Percentiles rank a stretch among this genome's conserved stretches.
These are phyloP conservation scores for Phlyctochytrium arcticum DNA, from an alignment of 192 early-diverging fungal species.

Conservation along the genomic window DNA sequence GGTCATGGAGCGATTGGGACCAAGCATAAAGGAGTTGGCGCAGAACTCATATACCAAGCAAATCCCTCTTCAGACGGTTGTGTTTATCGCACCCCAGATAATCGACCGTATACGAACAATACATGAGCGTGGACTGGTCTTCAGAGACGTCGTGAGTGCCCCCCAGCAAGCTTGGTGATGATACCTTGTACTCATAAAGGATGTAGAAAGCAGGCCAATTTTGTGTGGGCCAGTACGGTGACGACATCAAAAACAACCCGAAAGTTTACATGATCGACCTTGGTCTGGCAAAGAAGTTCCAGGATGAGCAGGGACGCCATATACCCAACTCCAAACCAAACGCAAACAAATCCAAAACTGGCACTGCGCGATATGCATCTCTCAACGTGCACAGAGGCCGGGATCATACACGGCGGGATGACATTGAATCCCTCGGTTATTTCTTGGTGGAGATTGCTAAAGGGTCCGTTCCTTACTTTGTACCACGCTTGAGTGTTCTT, in stretches of 20 bases:
- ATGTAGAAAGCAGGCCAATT: slow-evolving; percentile 49
- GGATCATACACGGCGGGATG: slow-evolving; percentile 38
- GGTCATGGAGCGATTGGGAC: slow-evolving; percentile 46
- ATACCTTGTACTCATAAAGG: neutral
- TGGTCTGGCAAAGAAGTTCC: slow-evolving; percentile 34
- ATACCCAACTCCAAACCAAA: slow-evolving; percentile 22
- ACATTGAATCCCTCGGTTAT: slow-evolving; percentile 40
- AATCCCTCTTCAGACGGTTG: slow-evolving; percentile 39
- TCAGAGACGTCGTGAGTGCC: slow-evolving; percentile 37
- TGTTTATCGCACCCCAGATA: slow-evolving; percentile 27
- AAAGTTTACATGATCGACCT: slow-evolving; percentile 41
- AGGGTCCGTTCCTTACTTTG: slow-evolving; percentile 22
- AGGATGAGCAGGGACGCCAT: slow-evolving; percentile 28
- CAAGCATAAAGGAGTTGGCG: slow-evolving; percentile 24
- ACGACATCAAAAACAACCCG: slow-evolving; percentile 23
- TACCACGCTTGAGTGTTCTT: neutral
- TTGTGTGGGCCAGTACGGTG: slow-evolving; percentile 38
- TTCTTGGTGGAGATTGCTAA: slow-evolving; percentile 31
- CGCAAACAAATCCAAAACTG: slow-evolving; percentile 30
- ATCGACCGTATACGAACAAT: slow-evolving; percentile 24
- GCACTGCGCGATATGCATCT: slow-evolving; percentile 44
- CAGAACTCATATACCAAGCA: slow-evolving; percentile 5
- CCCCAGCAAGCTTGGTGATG: neutral
- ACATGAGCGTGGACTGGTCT: slow-evolving; percentile 33
- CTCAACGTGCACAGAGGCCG: slow-evolving; percentile 43